Evolutionary conservation across 108 stramenopile genomes (phyloP).

Genomic region (Nitzschia putrida): DNA sequence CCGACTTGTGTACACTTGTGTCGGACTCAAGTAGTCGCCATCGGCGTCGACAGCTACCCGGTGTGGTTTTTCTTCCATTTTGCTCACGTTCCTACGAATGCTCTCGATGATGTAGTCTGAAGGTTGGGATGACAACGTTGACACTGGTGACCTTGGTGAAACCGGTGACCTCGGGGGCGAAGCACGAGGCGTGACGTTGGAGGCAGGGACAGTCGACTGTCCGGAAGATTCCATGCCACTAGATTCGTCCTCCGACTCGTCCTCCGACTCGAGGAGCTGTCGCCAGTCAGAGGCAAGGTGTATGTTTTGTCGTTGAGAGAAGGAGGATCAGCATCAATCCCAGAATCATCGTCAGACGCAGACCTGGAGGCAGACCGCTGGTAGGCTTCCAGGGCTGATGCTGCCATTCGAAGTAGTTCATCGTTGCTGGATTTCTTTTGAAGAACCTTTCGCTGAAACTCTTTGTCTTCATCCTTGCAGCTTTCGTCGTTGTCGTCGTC

Average conservation of each 20-base stretch:
- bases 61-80: neutral
- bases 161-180: too few relatives aligned
- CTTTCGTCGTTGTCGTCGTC: slow-evolving; percentile 1
- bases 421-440: neutral
- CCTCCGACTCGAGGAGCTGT: too few relatives aligned
- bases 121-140: too few relatives aligned
- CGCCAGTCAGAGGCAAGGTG: too few relatives aligned
- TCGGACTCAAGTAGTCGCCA: neutral
- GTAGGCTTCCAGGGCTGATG: slow-evolving; percentile 12
- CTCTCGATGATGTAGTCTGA: neutral
- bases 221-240: too few relatives aligned
- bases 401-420: slow-evolving; percentile 7
- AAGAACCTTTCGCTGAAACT: too few relatives aligned
- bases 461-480: neutral
- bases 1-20: neutral
- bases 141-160: too few relatives aligned
- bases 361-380: neutral
- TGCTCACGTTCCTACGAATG: neutral
- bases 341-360: neutral
- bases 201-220: too few relatives aligned
- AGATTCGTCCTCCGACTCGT: too few relatives aligned
- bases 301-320: too few relatives aligned
- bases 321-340: neutral
- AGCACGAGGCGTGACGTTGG: too few relatives aligned
- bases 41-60: neutral